Evolutionary conservation across 768 basidiomycete species (phyloP).

Genomic region (Phlebiopsis flavidoalba): DNA sequence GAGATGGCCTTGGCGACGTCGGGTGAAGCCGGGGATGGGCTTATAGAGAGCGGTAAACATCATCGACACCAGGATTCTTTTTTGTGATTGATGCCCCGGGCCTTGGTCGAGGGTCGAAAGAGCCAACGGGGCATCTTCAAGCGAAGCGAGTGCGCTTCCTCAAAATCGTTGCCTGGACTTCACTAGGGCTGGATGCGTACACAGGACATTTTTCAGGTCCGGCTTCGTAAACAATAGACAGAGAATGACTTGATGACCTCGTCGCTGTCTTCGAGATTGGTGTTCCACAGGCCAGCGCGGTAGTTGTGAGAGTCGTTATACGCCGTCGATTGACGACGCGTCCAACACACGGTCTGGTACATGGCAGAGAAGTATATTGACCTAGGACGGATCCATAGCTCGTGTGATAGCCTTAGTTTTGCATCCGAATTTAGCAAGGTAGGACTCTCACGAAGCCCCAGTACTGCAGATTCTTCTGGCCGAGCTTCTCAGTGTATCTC

Average conservation of each 20-base stretch:
- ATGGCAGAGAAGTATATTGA: background rate
- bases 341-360: conserved; percentile 25
- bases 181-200: conserved; percentile 1
- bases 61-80: background rate
- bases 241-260: conserved; percentile 4
- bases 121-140: background rate
- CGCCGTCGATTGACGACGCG: conserved; percentile 30
- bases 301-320: conserved; percentile 16
- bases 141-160: background rate
- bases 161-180: conserved; percentile 3
- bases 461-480: conserved; percentile 23
- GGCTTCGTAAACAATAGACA: conserved; percentile 10
- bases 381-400: conserved; percentile 10
- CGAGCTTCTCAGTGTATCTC: conserved; percentile 21
- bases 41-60: conserved; percentile 12
- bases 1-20: background rate
- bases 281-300: conserved; percentile 12
- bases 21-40: background rate
- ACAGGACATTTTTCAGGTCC: conserved; percentile 11
- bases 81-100: conserved; percentile 7
- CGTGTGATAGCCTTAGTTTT: background rate
- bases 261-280: conserved; percentile 15
- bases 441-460: conserved; percentile 17
- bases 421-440: no score
- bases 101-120: background rate